Base-by-base conservation (phyloP, 257 asterid species). In the Nicotiana knightiana region DNA sequence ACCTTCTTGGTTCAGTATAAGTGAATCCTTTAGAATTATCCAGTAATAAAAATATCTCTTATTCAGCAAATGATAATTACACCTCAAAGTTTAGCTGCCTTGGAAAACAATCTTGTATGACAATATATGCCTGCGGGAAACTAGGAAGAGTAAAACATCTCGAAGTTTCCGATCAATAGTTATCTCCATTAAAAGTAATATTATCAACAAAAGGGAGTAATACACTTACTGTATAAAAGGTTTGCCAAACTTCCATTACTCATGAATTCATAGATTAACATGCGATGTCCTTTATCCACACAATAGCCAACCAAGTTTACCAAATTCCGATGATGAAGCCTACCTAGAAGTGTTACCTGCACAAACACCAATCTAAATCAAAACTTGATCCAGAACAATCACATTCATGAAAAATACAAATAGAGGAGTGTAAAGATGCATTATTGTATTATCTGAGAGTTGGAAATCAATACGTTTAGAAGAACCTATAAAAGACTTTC, bases 271-370 rank as follows among this genome's bases (percentile, higher is more conserved):
- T 96, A 96, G 76, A 96, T 87, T 82, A 96, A 88, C 92, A 96
- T 94, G 39, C 81, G 93, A 70, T 94, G 93, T 79, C 98, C 98
- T 89, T 91, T 94, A 83, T 96, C 99, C 66, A 96, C 95, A 81
- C 99, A 94, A 82, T 94, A 94, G 78, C 99, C 99, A 39, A 94
- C 92, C 85, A 96, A 92, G 89, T 96, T 96, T 82, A 96, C 99
- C 93, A 96, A 89, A 89, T 93, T 94, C 30, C 98, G 89, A 83
- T 96, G 99, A 87, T 96, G 99, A 86, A 94, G 89, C 86, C 99
- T 89, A 73, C 94, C 99, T 77, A 96, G 90, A 88, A 96, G 91
- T 82, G 98, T 92, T 76, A 96, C 99, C 99, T 96, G 94, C 83
- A 81, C 88, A 87, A 67, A 64, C 37, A 67, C 18, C 58, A 79